Conservation (phyloP, 805 yeast species). For the Metschnikowia reukaufii region DNA sequence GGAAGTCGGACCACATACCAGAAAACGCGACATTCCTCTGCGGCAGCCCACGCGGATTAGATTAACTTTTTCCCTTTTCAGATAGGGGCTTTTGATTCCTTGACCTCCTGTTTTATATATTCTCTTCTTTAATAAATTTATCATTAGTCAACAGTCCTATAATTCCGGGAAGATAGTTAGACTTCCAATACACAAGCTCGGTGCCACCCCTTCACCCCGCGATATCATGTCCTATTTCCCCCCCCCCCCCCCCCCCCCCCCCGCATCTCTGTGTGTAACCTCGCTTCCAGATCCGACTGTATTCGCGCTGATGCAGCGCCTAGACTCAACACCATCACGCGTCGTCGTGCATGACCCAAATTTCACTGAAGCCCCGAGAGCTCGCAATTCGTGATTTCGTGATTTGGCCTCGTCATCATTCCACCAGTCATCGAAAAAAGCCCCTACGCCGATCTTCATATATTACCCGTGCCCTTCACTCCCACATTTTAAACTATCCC, state of each 20-base stretch:
- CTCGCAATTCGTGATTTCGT: too few relatives aligned
- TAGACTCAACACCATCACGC: slow-evolving; percentile 7
- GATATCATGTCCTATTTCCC: too few relatives aligned
- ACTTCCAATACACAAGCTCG: too few relatives aligned
- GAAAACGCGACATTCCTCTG: background rate
- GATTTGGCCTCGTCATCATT: background rate
- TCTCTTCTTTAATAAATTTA: too few relatives aligned
- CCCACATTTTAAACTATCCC: background rate
- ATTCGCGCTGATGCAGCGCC: background rate
- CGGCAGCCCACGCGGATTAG: background rate
- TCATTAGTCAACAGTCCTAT: too few relatives aligned
- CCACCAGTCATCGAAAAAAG: background rate
- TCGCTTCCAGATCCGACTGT: background rate
- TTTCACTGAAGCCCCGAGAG: slow-evolving; percentile 1
- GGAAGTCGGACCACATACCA: background rate
- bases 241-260: too few relatives aligned
- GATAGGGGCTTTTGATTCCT: background rate
- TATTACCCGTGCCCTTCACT: background rate
- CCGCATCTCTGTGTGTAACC: too few relatives aligned
- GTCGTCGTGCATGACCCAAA: slow-evolving; percentile 12
- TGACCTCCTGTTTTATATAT: too few relatives aligned
- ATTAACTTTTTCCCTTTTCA: background rate
- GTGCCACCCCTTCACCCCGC: too few relatives aligned
- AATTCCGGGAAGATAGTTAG: too few relatives aligned
- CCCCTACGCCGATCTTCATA: background rate